Evolutionary conservation across 441 rosid species (phyloP).

Genomic region (Adansonia madagascariensis): DNA sequence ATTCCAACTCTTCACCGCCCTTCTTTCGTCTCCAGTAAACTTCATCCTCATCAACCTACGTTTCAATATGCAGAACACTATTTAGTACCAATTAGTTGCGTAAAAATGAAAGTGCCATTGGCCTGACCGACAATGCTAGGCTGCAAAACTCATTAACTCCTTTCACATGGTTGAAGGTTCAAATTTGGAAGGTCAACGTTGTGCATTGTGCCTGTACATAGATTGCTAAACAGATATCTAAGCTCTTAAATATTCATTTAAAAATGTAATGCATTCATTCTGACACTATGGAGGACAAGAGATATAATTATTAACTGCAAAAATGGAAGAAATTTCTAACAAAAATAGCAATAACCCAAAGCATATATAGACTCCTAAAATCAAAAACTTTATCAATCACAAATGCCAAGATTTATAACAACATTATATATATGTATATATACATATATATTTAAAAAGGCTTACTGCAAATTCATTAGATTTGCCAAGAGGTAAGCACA

Average conservation of each 20-base stretch:
- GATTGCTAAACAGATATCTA: not conserved
- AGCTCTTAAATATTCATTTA: not conserved
- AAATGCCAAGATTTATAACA: not conserved
- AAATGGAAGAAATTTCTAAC: conserved; percentile 4
- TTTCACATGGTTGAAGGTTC: not conserved
- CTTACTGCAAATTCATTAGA: not conserved
- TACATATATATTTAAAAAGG: too few relatives aligned
- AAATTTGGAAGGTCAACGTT: not conserved
- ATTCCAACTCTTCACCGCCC: conserved; percentile 71
- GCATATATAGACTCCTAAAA: not conserved
- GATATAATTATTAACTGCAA: not conserved
- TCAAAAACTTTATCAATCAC: not conserved
- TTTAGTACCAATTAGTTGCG: conserved; percentile 21
- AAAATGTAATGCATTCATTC: not conserved
- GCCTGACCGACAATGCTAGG: conserved; percentile 9
- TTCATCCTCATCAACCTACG: conserved; percentile 92
- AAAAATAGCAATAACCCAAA: not conserved
- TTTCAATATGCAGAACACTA: conserved; percentile 23
- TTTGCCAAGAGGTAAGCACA: not conserved
- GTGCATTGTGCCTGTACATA: not conserved
- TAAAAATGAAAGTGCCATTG: not conserved
- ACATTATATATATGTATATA: not conserved
- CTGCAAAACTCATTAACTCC: conserved; percentile 5
- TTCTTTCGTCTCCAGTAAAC: conserved; percentile 77
- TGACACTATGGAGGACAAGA: not conserved